phyloP scores from a whole-genome alignment of 106 monocot genomes.

The Posidonia australis region DNA sequence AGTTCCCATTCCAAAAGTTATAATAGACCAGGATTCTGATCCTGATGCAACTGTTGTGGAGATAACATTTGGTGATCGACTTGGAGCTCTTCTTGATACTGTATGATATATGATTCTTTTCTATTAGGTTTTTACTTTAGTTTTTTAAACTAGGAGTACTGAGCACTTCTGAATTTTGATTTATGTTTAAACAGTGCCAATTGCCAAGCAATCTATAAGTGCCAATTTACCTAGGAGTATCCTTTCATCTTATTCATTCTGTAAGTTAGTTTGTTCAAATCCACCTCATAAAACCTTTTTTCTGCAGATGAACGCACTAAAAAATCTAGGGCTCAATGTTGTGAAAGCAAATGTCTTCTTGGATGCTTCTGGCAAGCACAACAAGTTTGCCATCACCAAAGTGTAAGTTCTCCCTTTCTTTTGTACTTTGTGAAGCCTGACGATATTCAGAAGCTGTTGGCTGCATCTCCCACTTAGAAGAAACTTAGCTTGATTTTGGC shows the following conservation, averaged over 20 bases:
- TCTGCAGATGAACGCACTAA: conserved; percentile 76
- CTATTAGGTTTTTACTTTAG: too few species aligned
- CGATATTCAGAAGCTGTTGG: too few species aligned
- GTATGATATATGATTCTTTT: conserved; percentile 25
- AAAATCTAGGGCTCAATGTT: conserved; percentile 82
- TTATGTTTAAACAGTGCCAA: too few species aligned
- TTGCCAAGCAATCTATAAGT: too few species aligned
- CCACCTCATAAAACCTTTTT: neutral
- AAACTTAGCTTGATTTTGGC: neutral
- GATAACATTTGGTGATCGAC: conserved; percentile 90
- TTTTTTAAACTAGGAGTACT: too few species aligned
- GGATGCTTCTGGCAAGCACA: conserved; percentile 96
- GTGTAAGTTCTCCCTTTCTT: conserved; percentile 30
- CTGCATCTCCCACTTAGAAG: neutral
- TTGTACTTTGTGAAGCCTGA: neutral
- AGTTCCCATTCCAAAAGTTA: conserved; percentile 89
- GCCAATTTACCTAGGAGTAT: too few species aligned
- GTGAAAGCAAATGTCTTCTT: conserved; percentile 80
- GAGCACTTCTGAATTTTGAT: neutral
- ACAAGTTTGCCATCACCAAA: conserved; percentile 83
- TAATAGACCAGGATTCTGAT: conserved; percentile 94
- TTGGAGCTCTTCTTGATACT: conserved; percentile 93
- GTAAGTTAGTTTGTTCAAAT: neutral
- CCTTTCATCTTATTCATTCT: neutral
- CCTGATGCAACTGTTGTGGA: conserved; percentile 89